Evolutionary conservation across 805 yeast species (phyloP), one percentile per base, ranked within the genome.

Genomic region (Suhomyces pyralidae): DNA sequence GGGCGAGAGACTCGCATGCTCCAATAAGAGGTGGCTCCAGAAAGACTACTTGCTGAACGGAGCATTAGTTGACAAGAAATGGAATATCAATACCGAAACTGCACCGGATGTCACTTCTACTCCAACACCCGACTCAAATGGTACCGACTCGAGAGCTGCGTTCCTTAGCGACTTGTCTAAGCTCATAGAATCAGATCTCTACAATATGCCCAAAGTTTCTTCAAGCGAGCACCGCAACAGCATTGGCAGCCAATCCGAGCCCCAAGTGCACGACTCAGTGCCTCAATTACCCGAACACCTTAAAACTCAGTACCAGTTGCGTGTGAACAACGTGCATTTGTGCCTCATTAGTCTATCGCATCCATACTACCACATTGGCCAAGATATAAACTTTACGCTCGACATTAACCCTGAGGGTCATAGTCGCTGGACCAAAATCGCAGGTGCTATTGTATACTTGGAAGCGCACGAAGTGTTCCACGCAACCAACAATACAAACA

Each of bases 391-490:
- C 49, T 73, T 68, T 52, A 55, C 59, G 1, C 56, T 75, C n/a
- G 67, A 69, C 47, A 57, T 67, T 14, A 65, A 64, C 40, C 64
- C 66, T 1, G 54, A 44, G 4, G 56, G 43, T 15, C 40, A 46
- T 12, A 53, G 51, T 24, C 52, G 52, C n/a, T 50, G 46, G 3
- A 59, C 69, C 1, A 65, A 64, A 40, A 65, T 73, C 5, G 69
- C 65, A 1, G 79, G 79, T 1, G 52, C 66, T 22, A 60, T 69
- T 4, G 62, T 59, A 8, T 70, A 68, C 52, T 45, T 74, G n/a
- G 79, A 73, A 55, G 78, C 77, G 9, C 72, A 70, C 50, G 79
- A 75, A 51, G 48, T 59, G 3, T 74, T 65, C 56, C 75, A 74
- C 53, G 49, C 61, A 15, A 30, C 34, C 20, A 49, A 54, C 19